Evolutionary conservation across 805 yeast genomes (phyloP).

Genomic region (Isabelozyma gotoi): DNA sequence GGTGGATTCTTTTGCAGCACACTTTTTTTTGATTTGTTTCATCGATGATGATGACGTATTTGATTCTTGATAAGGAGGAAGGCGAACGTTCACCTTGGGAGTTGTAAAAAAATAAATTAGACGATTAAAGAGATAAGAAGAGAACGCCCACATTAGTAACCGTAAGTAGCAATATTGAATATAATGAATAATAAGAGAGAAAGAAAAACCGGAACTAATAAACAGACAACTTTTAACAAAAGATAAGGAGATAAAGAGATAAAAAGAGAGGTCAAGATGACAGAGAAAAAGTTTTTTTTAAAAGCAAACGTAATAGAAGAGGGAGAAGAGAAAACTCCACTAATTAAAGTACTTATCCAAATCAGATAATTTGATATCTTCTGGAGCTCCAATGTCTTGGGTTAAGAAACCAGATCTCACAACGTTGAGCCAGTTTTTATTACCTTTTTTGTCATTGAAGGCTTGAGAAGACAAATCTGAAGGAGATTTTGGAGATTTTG

Average conservation of each 20-base stretch:
- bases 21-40: background rate
- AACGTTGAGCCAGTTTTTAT: constrained; percentile 69
- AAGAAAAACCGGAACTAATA: background rate
- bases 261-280: background rate
- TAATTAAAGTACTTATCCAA: constrained; percentile 40
- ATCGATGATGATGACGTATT: too few relatives aligned
- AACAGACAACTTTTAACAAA: background rate
- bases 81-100: too few relatives aligned
- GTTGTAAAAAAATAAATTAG: background rate
- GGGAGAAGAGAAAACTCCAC: background rate
- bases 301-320: background rate
- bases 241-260: background rate
- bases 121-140: background rate
- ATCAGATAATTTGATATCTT: constrained; percentile 72
- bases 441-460: constrained; percentile 22
- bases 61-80: too few relatives aligned
- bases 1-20: background rate
- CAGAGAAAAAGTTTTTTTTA: background rate
- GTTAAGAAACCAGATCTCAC: constrained; percentile 75
- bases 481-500: constrained; percentile 10
- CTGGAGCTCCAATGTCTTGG: constrained; percentile 79
- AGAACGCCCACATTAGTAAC: background rate
- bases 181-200: background rate
- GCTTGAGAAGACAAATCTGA: background rate
- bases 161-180: background rate